Evolutionary conservation across 208 protist genomes (phyloP).

Genomic region (Porcisia hertigi): DNA sequence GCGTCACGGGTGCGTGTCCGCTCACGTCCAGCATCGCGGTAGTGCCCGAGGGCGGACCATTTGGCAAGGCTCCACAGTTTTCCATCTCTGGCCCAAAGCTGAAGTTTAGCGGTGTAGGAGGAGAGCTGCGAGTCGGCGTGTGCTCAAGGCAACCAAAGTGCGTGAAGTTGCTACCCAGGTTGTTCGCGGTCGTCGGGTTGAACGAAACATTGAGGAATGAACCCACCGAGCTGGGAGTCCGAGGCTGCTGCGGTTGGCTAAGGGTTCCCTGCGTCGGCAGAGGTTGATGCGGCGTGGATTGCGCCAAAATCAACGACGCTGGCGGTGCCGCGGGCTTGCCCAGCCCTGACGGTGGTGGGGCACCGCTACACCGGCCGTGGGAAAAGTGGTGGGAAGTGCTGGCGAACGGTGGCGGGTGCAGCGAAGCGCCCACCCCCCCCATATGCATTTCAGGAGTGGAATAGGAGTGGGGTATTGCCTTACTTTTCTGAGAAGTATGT

Average conservation of each 20-base stretch:
- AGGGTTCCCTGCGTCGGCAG: neutral
- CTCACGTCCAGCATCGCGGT: constrained; percentile 10
- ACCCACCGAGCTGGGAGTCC: constrained; percentile 23
- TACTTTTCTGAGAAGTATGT: neutral
- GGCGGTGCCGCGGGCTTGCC: constrained; percentile 4
- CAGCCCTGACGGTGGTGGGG: constrained; percentile 18
- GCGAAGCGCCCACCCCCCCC: constrained; percentile 9
- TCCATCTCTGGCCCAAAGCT: constrained; percentile 41
- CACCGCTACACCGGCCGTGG: neutral
- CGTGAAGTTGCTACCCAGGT: constrained; percentile 21
- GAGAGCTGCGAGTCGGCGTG: constrained; percentile 32
- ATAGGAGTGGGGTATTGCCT: constrained; percentile 15
- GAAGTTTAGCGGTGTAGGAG: constrained; percentile 49
- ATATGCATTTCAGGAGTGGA: constrained; percentile 21
- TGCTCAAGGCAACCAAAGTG: constrained; percentile 21
- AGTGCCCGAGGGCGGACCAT: constrained; percentile 12
- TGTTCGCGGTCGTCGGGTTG: constrained; percentile 25
- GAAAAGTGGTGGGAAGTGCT: constrained; percentile 34
- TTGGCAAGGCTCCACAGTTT: constrained; percentile 7
- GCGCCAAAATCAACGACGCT: constrained; percentile 3
- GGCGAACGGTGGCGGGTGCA: constrained; percentile 25
- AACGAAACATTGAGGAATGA: constrained; percentile 51
- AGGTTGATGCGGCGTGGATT: neutral
- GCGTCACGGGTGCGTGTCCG: constrained; percentile 26
- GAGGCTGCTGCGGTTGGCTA: constrained; percentile 20